A percentile compares a stretch with the other conserved stretches of the same genome.
Evolutionary conservation across 495 filamentous ascomycete species (phyloP).

Genomic region (Mytilinidion resinicola): DNA sequence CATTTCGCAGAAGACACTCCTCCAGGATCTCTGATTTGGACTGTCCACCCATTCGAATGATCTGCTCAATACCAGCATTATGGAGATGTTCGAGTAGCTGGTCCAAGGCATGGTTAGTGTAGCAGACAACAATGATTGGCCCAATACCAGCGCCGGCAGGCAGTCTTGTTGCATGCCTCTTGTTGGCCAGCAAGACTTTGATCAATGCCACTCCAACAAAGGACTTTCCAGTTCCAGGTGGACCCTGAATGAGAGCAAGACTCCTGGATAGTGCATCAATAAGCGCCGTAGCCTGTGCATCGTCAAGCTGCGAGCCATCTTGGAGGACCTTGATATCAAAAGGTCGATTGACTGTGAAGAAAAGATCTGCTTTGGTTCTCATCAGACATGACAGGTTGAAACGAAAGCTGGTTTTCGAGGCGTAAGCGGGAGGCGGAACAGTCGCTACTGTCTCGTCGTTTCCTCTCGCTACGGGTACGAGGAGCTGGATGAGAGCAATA

Average conservation of each 20-base stretch:
- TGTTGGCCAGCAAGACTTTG: conserved; percentile 54
- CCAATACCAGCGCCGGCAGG: conserved; percentile 36
- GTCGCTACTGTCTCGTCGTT: conserved; percentile 30
- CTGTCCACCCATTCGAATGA: conserved; percentile 64
- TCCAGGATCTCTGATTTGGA: conserved; percentile 56
- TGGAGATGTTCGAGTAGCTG: conserved; percentile 62
- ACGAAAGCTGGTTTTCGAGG: conserved; percentile 34
- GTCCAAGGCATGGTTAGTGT: conserved; percentile 60
- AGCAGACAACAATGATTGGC: conserved; percentile 2
- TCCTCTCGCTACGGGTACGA: too few relatives aligned
- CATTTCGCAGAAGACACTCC: conserved; percentile 43
- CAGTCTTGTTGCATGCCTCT: conserved; percentile 36
- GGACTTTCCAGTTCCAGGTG: conserved; percentile 74
- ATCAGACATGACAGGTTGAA: conserved; percentile 9
- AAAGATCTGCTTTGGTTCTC: not conserved
- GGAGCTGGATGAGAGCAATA: conserved; percentile 55
- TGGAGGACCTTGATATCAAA: conserved; percentile 6
- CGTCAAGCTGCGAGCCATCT: conserved; percentile 43
- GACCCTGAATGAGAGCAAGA: conserved; percentile 69
- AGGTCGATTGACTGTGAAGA: not conserved
- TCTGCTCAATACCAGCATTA: conserved; percentile 45
- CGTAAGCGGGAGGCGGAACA: conserved; percentile 50
- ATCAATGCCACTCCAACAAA: conserved; percentile 55
- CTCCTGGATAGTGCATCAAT: conserved; percentile 49
- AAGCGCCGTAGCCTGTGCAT: conserved; percentile 52